Base-by-base conservation (phyloP, 495 filamentous ascomycete genomes). In the Talaromyces nanjingensis region DNA sequence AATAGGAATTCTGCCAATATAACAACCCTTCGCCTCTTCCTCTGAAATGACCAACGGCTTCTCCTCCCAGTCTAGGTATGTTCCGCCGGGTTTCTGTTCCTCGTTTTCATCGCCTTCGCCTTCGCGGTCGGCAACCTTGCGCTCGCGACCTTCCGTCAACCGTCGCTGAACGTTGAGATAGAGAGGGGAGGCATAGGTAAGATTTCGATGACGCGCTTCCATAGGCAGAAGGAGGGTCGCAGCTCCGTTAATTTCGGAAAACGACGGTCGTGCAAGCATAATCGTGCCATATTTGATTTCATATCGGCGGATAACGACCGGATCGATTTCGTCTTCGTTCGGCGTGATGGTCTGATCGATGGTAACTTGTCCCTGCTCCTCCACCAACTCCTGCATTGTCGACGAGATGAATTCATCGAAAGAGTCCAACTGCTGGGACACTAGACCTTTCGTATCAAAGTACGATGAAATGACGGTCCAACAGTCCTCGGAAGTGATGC, bases 401-500 rank as follows among this genome's bases (percentile, higher is more conserved):
- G 89, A 91, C 37, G 85, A 84, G 56, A 93, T 89, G 71, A 99
- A 99, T 71, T 97, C 92, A 78, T 99, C 90, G 80, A 96, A 99
- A 2, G 94, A 99, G 73, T 98, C 93, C 64, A 98, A 84, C 78
- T 99, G 94, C 73, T 98, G 96, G 3, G 96, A 96, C 11, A 98
- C 96, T 22, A 99, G 84, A 69, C 96, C 93, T 77, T 97, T 97
- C 54, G 81, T 79, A 65, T 97, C 91, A 77, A 99, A 98, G 79
- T 97, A 98, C 1, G 96, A 88, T 29, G 89, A 90, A 72, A 99
- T 97, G 70, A 98, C 96, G 54, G 88, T 89, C 94, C 94, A 99
- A 77, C 91, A 96, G 73, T 98, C 94, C 76, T 98, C 94, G 52
- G 93, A 91, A 42, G 79, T 85, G 64, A 86, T 82, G 54, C 83